These are phyloP conservation scores for Fusarium veterinarium DNA, from an alignment of 2,329 filamentous ascomycete genomes.

Conservation along the genomic window DNA sequence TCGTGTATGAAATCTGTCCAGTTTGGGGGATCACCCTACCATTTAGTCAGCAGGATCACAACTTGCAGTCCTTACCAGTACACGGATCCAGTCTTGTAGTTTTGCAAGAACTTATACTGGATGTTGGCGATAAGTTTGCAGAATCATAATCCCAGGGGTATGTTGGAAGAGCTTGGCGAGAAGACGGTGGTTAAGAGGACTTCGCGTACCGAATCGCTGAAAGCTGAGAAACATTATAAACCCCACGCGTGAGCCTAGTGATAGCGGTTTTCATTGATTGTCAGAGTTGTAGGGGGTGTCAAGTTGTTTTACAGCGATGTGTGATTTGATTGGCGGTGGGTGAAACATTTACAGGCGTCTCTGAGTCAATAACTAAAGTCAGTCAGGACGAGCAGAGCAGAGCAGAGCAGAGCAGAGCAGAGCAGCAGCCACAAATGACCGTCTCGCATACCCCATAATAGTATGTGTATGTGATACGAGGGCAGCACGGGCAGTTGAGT, in stretches of 20 bases:
- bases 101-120: neutral
- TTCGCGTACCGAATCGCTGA: neutral
- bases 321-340: conserved; percentile 43
- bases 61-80: conserved; percentile 35
- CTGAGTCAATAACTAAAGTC: conserved; percentile 45
- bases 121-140: neutral
- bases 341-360: conserved; percentile 50
- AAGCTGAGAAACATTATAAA: neutral
- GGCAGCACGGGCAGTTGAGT: conserved; percentile 48
- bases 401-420: conserved; percentile 26
- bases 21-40: conserved; percentile 10
- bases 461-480: conserved; percentile 41
- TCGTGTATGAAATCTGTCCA: neutral
- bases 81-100: neutral
- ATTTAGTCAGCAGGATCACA: conserved; percentile 26
- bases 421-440: conserved; percentile 33
- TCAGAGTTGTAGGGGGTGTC: conserved; percentile 41
- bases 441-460: conserved; percentile 41
- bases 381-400: conserved; percentile 41
- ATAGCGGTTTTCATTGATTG: conserved; percentile 23
- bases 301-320: conserved; percentile 49
- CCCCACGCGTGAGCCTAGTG: neutral
- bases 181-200: neutral
- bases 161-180: neutral
- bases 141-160: neutral